A percentile compares a stretch with the other conserved stretches of the same genome.
phyloP scores from a whole-genome alignment of 345 rosid species.

The Gossypium mustelinum region DNA sequence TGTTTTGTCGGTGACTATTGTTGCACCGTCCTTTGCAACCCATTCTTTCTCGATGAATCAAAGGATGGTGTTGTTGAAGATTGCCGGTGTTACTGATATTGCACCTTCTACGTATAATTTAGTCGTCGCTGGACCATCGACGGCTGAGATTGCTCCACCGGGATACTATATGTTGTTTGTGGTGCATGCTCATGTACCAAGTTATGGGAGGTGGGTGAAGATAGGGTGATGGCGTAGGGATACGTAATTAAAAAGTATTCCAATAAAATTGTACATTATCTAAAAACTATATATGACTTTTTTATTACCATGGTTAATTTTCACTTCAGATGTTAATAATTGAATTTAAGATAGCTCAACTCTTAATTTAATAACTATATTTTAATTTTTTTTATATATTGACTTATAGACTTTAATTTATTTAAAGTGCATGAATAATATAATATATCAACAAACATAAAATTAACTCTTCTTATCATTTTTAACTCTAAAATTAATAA shows the following conservation, averaged over 20 bases:
- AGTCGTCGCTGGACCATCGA: conserved; percentile 43
- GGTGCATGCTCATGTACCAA: conserved; percentile 64
- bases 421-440: no score
- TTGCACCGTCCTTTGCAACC: conserved; percentile 70
- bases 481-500: no score
- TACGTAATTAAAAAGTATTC: not conserved
- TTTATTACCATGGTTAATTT: no score
- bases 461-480: no score
- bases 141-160: conserved; percentile 56
- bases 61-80: conserved; percentile 64
- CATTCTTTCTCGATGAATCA: conserved; percentile 81
- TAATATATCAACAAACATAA: no score
- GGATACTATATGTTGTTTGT: conserved; percentile 74
- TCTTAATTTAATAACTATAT: no score
- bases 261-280: not conserved
- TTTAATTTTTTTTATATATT: no score
- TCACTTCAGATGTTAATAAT: no score
- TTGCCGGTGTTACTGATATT: conserved; percentile 9
- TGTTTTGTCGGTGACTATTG: conserved; percentile 43
- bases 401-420: no score
- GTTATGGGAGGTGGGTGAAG: conserved; percentile 67
- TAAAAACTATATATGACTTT: no score
- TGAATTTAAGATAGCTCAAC: no score
- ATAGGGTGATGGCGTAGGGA: conserved; percentile 25
- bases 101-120: conserved; percentile 14